Percentiles rank a stretch among this genome's conserved stretches.
These are phyloP conservation scores for Diddensiella transvaalensis DNA, from an alignment of 805 yeast species.

Conservation along the genomic window DNA sequence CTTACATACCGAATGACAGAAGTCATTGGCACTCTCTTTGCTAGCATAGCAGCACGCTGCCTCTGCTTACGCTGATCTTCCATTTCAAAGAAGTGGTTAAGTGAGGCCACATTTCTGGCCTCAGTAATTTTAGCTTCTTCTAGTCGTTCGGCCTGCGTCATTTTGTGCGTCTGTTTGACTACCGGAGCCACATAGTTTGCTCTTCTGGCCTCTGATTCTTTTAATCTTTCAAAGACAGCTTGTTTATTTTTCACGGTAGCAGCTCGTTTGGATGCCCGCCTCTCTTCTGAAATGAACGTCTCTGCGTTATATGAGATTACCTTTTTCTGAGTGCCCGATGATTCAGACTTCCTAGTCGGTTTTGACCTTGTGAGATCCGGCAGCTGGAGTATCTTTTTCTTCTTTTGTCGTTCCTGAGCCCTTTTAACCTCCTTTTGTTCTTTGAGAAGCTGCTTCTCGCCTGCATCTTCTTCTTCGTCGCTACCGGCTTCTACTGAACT, in stretches of 20 bases:
- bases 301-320: slow-evolving; percentile 31
- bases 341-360: slow-evolving; percentile 28
- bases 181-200: slow-evolving; percentile 37
- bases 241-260: slow-evolving; percentile 75
- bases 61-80: slow-evolving; percentile 76
- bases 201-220: slow-evolving; percentile 61
- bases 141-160: slow-evolving; percentile 68
- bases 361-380: slow-evolving; percentile 36
- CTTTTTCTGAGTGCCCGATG: slow-evolving; percentile 26
- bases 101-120: slow-evolving; percentile 63
- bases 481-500: slow-evolving; percentile 43
- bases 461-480: slow-evolving; percentile 60
- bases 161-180: slow-evolving; percentile 27
- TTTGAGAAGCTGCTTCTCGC: slow-evolving; percentile 58
- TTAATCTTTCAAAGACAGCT: slow-evolving; percentile 68
- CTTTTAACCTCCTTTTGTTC: slow-evolving; percentile 35
- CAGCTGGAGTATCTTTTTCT: slow-evolving; percentile 32
- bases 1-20: slow-evolving; percentile 56
- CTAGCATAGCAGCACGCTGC: slow-evolving; percentile 68
- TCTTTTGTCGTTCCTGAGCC: slow-evolving; percentile 28
- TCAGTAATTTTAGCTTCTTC: slow-evolving; percentile 90
- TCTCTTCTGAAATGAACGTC: slow-evolving; percentile 46
- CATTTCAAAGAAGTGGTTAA: slow-evolving; percentile 76
- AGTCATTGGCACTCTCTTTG: slow-evolving; percentile 57
- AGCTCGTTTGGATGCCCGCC: slow-evolving; percentile 74